These are phyloP conservation scores for Pistacia integerrima DNA, from an alignment of 345 rosid genomes.

Conservation along the genomic window DNA sequence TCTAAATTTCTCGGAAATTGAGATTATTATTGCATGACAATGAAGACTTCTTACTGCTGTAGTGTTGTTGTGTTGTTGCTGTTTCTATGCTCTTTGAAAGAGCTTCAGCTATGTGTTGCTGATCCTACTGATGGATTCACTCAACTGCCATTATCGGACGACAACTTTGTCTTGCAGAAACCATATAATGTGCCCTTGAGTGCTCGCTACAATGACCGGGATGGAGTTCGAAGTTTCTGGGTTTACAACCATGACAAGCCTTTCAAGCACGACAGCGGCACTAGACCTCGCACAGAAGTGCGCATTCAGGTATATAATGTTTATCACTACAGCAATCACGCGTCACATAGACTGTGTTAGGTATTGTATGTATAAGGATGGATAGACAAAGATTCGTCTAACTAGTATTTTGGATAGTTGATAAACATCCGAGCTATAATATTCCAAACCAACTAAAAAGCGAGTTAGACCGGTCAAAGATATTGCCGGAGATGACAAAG, in stretches of 20 bases:
- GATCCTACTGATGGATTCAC: constrained; percentile 45
- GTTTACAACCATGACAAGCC: constrained; percentile 45
- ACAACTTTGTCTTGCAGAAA: constrained; percentile 30
- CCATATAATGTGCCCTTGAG: constrained; percentile 31
- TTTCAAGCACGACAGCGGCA: constrained; percentile 25
- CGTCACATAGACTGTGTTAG: too few relatives aligned
- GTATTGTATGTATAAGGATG: too few relatives aligned
- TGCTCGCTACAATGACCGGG: constrained; percentile 29
- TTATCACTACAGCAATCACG: too few relatives aligned
- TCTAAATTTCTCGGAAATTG: background rate
- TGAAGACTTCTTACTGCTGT: background rate
- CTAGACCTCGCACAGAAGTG: constrained; percentile 37
- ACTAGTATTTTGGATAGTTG: too few relatives aligned
- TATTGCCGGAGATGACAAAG: too few relatives aligned
- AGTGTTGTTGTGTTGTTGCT: background rate
- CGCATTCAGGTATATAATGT: constrained; percentile 21
- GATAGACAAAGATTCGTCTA: too few relatives aligned
- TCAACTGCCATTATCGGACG: constrained; percentile 20
- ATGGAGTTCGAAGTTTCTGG: constrained; percentile 36
- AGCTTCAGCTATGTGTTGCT: background rate
- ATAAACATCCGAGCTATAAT: too few relatives aligned
- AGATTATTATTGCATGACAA: background rate
- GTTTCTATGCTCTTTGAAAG: background rate
- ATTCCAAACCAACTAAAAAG: too few relatives aligned
- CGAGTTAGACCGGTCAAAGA: too few relatives aligned